Base-by-base conservation (phyloP, 805 yeast genomes). In the Saturnispora gosingensis region DNA sequence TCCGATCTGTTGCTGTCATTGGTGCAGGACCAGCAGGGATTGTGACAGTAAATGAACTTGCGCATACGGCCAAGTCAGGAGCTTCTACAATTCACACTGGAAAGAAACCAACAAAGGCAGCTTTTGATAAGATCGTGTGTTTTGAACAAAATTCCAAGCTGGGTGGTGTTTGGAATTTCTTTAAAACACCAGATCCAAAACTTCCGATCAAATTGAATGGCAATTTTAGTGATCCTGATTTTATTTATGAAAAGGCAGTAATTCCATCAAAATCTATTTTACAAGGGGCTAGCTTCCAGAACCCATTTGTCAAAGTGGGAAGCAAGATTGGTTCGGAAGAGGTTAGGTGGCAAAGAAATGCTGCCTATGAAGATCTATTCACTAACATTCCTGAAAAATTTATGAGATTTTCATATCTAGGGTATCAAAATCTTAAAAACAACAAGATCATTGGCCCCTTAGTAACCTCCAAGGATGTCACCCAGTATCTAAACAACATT, bases 11-110 rank as follows among this genome's bases (percentile, higher is more conserved):
- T 4, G 75, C 73, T 7, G 63, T 71, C 13, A 64, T 71, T 25
- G 75, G 74, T 6, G 73, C 69, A 5, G 75, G 74, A 11, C 72
- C 73, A 2, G 69, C 72, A 2, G 74, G 75, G 2, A 58, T 71
- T 2, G 67, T 72, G 0, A 42, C 72, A 1, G 46, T 69, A 6
- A 60, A 63, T 50, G 74, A 71, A 46, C 56, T 71, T 1, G 51
- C 66, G 0, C 61, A 66, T 49, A 61, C 69, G 2, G 53, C 55
- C 10, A 58, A 56, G 16, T 64, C 65, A 42, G 68, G 71, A 1
- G 50, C 61, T 3, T 62, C 69, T 1, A 51, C 56, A 16, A 20
- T 59, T 18, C 36, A 48, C 2, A 8, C 49, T 16, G 34, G 40
- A 6, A 20, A 36, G 11, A 35, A 20, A n/a, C 48, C 51, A 1